These are phyloP conservation scores for Penicillium longicatenatum DNA, from an alignment of 495 filamentous ascomycete species.

Conservation along the genomic window DNA sequence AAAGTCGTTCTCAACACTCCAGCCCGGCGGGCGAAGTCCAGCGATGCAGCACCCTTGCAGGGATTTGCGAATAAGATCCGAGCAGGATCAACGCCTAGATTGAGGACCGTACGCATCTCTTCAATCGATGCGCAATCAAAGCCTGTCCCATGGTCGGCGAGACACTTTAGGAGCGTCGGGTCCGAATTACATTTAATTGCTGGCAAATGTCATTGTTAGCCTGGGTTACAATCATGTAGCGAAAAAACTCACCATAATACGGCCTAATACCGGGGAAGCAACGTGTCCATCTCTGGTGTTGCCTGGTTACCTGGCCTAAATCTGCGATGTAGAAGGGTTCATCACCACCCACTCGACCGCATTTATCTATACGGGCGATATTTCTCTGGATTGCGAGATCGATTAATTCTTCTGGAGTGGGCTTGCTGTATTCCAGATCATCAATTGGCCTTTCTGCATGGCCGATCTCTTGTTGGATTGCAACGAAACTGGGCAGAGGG, in stretches of 20 bases:
- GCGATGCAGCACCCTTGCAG: conserved; percentile 27
- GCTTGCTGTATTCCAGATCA: not conserved
- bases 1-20: conserved; percentile 34
- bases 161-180: conserved; percentile 23
- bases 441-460: not conserved
- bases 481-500: not conserved
- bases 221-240: not conserved
- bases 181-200: conserved; percentile 44
- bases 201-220: conserved; percentile 1
- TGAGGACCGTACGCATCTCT: conserved; percentile 30
- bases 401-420: conserved; percentile 6
- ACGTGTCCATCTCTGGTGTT: conserved; percentile 6
- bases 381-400: conserved; percentile 22
- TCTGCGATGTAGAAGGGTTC: conserved; percentile 33
- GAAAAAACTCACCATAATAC: conserved; percentile 34
- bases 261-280: conserved; percentile 21
- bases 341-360: conserved; percentile 14
- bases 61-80: conserved; percentile 39
- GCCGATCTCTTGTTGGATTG: not conserved
- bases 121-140: conserved; percentile 40
- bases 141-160: conserved; percentile 27
- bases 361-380: conserved; percentile 9
- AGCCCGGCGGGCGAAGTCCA: conserved; percentile 21
- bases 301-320: conserved; percentile 9
- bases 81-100: conserved; percentile 30